A percentile compares a stretch with the other conserved stretches of the same genome.
Conservation (phyloP, 352 stramenopile genomes). For the Phytopythium vexans region DNA sequence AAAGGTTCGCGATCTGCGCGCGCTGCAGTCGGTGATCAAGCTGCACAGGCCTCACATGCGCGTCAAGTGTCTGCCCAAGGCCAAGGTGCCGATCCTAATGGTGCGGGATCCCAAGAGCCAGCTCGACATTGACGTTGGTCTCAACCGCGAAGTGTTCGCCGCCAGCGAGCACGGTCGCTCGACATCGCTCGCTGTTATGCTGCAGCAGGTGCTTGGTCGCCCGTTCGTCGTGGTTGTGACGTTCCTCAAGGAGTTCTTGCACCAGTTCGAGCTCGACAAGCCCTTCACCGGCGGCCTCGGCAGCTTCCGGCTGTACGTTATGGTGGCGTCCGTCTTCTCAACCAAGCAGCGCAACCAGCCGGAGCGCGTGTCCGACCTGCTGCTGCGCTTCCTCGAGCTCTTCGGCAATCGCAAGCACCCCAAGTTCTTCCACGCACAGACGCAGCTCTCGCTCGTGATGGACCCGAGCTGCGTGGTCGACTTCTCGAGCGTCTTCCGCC, state of each 20-base stretch:
- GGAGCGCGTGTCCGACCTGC: conserved; percentile 17
- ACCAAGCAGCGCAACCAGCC: conserved; percentile 2
- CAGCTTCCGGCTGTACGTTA: conserved; percentile 80
- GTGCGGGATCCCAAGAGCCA: conserved; percentile 48
- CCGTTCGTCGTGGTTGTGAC: conserved; percentile 52
- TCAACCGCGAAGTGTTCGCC: conserved; percentile 59
- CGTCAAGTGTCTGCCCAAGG: conserved; percentile 66
- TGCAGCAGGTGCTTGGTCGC: conserved; percentile 39
- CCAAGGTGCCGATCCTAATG: conserved; percentile 77
- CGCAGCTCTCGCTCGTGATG: conserved; percentile 43
- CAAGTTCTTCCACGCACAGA: conserved; percentile 47
- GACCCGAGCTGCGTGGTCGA: conserved; percentile 36
- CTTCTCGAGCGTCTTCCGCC: conserved; percentile 61
- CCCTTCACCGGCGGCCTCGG: conserved; percentile 73
- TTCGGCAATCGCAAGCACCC: conserved; percentile 60
- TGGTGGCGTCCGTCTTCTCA: conserved; percentile 67
- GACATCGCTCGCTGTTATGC: conserved; percentile 45
- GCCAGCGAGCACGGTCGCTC: conserved; percentile 61
- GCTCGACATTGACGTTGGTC: conserved; percentile 55
- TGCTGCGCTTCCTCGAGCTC: conserved; percentile 60
- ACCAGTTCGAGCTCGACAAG: conserved; percentile 78
- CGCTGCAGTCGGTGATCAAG: conserved; percentile 51
- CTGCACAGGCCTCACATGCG: conserved; percentile 45
- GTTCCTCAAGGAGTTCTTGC: conserved; percentile 77
- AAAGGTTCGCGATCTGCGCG: conserved; percentile 52